phyloP scores from a whole-genome alignment of 768 basidiomycete species.

The Steccherinum ochraceum region DNA sequence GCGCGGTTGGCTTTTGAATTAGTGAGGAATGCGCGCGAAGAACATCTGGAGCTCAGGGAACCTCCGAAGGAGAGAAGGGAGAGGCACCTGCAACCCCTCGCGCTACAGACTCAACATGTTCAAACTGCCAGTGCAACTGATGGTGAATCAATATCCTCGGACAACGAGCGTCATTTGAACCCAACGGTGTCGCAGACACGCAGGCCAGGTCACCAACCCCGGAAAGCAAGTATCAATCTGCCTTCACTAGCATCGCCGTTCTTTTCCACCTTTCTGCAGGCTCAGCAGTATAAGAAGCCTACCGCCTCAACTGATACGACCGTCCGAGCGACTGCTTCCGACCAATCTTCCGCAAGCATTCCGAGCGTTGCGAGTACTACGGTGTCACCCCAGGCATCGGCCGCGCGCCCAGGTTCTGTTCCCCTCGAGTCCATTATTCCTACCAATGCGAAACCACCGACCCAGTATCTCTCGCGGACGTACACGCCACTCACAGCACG shows the following conservation, averaged over 20 bases:
- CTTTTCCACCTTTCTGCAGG: slow-evolving; percentile 48
- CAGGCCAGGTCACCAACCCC: slow-evolving; percentile 28
- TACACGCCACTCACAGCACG: slow-evolving; percentile 70
- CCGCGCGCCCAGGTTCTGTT: slow-evolving; percentile 36
- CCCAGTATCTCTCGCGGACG: slow-evolving; percentile 71
- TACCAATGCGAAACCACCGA: slow-evolving; percentile 72
- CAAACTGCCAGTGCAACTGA: background rate
- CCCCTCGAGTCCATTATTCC: slow-evolving; percentile 83
- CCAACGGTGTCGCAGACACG: slow-evolving; percentile 12
- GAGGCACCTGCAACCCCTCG: slow-evolving; percentile 7
- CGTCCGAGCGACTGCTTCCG: background rate
- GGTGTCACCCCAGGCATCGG: background rate
- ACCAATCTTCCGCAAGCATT: slow-evolving; percentile 5
- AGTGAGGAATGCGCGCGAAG: slow-evolving; percentile 61
- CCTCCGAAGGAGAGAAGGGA: slow-evolving; percentile 37
- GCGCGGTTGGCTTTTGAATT: slow-evolving; percentile 60
- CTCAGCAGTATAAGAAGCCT: slow-evolving; percentile 41
- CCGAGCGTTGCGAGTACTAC: slow-evolving; percentile 12
- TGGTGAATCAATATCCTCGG: background rate
- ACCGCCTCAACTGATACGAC: slow-evolving; percentile 3
- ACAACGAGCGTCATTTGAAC: background rate
- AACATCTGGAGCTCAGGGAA: slow-evolving; percentile 42
- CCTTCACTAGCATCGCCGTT: slow-evolving; percentile 45
- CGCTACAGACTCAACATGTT: slow-evolving; percentile 27
- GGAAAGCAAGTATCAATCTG: slow-evolving; percentile 21